phyloP scores from a whole-genome alignment of 208 protist species.

The Entamoeba histolytica region DNA sequence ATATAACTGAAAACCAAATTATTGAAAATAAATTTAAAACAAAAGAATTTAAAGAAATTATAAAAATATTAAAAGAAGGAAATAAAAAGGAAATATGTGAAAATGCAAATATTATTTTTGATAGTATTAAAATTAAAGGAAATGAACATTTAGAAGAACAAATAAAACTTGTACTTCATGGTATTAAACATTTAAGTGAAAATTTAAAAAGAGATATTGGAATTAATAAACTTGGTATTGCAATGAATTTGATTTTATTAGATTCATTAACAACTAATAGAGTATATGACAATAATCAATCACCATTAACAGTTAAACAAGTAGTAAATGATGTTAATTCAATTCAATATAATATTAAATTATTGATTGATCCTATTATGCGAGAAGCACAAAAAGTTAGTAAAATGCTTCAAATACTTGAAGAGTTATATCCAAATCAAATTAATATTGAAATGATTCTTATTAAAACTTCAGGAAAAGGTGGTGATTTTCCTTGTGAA shows the following conservation, averaged over 20 bases:
- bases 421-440: not conserved
- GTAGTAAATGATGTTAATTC: not conserved
- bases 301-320: not conserved
- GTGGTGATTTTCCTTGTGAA: not conserved
- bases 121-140: not conserved
- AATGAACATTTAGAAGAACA: not conserved
- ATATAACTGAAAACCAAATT: not conserved
- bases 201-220: not conserved
- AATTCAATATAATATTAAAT: not conserved
- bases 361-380: not conserved
- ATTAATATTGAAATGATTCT: not conserved
- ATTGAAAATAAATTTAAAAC: not conserved
- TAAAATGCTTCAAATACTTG: not conserved
- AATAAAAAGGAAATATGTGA: not conserved
- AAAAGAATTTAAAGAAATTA: not conserved
- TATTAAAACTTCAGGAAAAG: not conserved
- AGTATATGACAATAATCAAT: not conserved
- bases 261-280: not conserved
- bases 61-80: not conserved
- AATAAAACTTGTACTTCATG: not conserved
- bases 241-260: not conserved
- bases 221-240: not conserved
- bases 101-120: not conserved
- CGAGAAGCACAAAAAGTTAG: not conserved
- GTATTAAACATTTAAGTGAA: not conserved